Evolutionary conservation across 495 filamentous ascomycete species (phyloP).

Genomic region (Trichoderma asperelloides): DNA sequence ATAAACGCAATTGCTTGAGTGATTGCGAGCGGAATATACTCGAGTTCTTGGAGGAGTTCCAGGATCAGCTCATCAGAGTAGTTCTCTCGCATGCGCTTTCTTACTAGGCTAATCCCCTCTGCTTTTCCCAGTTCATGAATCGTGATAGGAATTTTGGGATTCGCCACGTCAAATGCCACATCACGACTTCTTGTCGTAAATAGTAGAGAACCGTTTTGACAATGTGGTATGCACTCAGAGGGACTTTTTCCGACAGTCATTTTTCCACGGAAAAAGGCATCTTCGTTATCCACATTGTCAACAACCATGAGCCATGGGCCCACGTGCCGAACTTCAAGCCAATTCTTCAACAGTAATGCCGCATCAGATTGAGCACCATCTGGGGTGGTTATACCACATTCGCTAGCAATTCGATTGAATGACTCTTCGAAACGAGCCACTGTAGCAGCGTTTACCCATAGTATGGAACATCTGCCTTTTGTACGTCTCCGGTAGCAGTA

Average conservation of each 20-base stretch:
- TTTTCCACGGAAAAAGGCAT: constrained; percentile 17
- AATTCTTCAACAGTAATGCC: constrained; percentile 22
- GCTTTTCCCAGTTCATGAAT: constrained; percentile 16
- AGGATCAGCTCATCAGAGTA: background rate
- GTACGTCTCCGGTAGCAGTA: constrained; percentile 7
- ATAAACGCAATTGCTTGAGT: constrained; percentile 28
- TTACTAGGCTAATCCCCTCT: background rate
- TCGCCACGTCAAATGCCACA: constrained; percentile 18
- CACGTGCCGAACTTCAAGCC: constrained; percentile 22
- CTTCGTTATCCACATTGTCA: constrained; percentile 37
- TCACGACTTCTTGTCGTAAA: constrained; percentile 23
- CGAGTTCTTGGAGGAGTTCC: constrained; percentile 16
- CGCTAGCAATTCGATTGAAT: constrained; percentile 16
- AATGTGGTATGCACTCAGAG: constrained; percentile 19
- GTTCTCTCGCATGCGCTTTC: constrained; percentile 10
- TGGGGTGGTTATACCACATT: background rate
- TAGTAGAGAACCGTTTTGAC: constrained; percentile 17
- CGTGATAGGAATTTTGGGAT: constrained; percentile 15
- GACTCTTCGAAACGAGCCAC: constrained; percentile 19
- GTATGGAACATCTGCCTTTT: constrained; percentile 16
- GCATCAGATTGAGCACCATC: constrained; percentile 21
- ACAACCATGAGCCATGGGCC: constrained; percentile 34
- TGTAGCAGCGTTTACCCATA: constrained; percentile 23
- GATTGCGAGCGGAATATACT: constrained; percentile 24
- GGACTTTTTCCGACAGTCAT: constrained; percentile 2